Percentiles rank a stretch among this genome's conserved stretches.
These are phyloP conservation scores for Phyllosticta citriasiana DNA, from an alignment of 2,329 filamentous ascomycete genomes.

Conservation along the genomic window DNA sequence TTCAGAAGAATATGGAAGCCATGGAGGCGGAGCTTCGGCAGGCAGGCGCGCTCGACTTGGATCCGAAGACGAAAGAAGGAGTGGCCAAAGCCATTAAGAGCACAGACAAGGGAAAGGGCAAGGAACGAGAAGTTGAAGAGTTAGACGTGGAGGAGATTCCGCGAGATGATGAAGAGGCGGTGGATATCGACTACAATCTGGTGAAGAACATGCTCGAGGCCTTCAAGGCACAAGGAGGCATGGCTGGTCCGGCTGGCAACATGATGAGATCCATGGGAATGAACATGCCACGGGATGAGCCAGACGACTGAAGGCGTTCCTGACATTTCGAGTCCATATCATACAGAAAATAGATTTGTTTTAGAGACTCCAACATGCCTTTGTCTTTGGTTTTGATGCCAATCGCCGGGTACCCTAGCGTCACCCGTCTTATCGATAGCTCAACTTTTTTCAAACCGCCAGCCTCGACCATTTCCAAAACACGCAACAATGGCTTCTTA, in stretches of 20 bases:
- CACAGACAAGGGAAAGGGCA: slow-evolving; percentile 19
- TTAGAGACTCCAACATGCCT: too few species aligned
- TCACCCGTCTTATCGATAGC: background rate
- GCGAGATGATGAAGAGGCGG: slow-evolving; percentile 38
- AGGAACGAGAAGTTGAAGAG: slow-evolving; percentile 11
- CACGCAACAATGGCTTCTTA: slow-evolving; percentile 55
- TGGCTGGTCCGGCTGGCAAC: slow-evolving; percentile 78
- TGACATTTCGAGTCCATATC: too few species aligned
- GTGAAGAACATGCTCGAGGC: slow-evolving; percentile 86
- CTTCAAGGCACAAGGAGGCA: slow-evolving; percentile 81
- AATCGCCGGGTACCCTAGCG: background rate
- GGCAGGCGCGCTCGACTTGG: slow-evolving; percentile 52
- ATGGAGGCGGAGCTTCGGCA: slow-evolving; percentile 65
- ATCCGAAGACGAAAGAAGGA: slow-evolving; percentile 16
- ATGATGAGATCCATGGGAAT: slow-evolving; percentile 80
- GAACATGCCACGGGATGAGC: slow-evolving; percentile 66
- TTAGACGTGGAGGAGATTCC: slow-evolving; percentile 26
- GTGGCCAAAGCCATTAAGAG: slow-evolving; percentile 12
- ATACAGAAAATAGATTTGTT: too few species aligned
- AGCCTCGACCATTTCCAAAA: background rate
- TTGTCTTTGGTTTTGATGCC: background rate
- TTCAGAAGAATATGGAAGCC: slow-evolving; percentile 53
- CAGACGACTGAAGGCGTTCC: background rate
- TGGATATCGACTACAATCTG: slow-evolving; percentile 75
- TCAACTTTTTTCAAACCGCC: slow-evolving; percentile 6